Conservation (phyloP, 2,329 filamentous ascomycete genomes). For the Zopfia rhizophila region DNA sequence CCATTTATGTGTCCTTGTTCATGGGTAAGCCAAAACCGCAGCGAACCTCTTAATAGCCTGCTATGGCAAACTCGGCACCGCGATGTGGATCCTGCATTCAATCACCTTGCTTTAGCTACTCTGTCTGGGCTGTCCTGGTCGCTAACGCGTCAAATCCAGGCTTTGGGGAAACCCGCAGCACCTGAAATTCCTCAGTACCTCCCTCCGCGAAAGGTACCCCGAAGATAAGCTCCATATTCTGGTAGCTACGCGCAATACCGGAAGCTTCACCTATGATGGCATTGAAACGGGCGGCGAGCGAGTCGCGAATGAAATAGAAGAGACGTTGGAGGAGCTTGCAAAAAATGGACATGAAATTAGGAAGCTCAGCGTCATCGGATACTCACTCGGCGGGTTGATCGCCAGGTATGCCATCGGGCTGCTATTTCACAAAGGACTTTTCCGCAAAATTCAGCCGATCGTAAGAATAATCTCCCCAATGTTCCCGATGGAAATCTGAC, state of each 20-base stretch:
- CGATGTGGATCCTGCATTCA: background rate
- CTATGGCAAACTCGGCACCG: too few species aligned
- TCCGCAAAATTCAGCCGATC: constrained; percentile 82
- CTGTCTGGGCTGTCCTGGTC: too few species aligned
- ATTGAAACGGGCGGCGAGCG: constrained; percentile 76
- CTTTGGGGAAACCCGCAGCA: constrained; percentile 84
- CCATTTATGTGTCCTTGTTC: constrained; percentile 81
- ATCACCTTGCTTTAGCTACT: constrained; percentile 8
- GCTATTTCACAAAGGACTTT: constrained; percentile 80
- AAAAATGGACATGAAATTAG: constrained; percentile 74
- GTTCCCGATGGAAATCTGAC: constrained; percentile 20
- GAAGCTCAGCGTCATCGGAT: constrained; percentile 88
- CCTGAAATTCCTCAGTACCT: constrained; percentile 73
- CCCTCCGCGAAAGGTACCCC: constrained; percentile 69
- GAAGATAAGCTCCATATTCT: constrained; percentile 75
- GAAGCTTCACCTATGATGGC: constrained; percentile 74
- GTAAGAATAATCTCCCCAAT: constrained; percentile 61
- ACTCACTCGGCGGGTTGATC: constrained; percentile 88
- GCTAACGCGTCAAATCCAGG: constrained; percentile 53
- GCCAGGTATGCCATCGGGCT: constrained; percentile 88
- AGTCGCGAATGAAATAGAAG: constrained; percentile 71
- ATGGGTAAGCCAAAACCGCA: constrained; percentile 68
- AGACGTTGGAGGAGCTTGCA: constrained; percentile 64
- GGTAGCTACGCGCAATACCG: constrained; percentile 76
- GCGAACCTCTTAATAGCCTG: too few species aligned